These are phyloP conservation scores for Solanum dulcamara DNA, from an alignment of 257 asterid species.

Conservation along the genomic window DNA sequence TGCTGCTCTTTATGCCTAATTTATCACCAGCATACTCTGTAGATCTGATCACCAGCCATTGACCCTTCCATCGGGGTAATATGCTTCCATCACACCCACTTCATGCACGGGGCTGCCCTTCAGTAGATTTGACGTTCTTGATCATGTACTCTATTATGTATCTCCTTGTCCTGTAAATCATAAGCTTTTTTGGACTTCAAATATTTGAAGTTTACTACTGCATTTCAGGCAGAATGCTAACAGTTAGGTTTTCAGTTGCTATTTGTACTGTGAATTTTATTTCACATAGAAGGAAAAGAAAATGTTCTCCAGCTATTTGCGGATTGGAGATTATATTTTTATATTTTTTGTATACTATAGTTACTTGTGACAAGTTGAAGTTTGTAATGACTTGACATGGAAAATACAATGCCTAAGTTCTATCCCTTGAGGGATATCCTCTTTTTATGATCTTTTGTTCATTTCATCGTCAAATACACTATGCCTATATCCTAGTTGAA, in stretches of 20 bases:
- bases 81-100: background rate
- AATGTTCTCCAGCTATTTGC: background rate
- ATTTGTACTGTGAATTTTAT: background rate
- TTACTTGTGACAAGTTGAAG: background rate
- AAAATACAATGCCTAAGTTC: background rate
- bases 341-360: background rate
- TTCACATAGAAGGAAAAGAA: background rate
- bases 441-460: background rate
- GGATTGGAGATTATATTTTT: background rate
- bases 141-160: background rate
- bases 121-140: background rate
- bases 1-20: constrained; percentile 16
- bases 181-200: background rate
- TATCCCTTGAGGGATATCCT: background rate
- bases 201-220: background rate
- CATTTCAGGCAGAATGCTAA: constrained; percentile 19
- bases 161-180: background rate
- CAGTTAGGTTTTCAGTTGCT: background rate
- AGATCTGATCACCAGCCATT: background rate
- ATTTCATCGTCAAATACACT: background rate
- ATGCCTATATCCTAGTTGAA: background rate
- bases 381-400: background rate
- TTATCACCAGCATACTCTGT: background rate
- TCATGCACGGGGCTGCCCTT: background rate
- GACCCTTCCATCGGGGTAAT: background rate